Evolutionary conservation across 208 protist species (phyloP).

Genomic region (Wallacemonas rigidus): DNA sequence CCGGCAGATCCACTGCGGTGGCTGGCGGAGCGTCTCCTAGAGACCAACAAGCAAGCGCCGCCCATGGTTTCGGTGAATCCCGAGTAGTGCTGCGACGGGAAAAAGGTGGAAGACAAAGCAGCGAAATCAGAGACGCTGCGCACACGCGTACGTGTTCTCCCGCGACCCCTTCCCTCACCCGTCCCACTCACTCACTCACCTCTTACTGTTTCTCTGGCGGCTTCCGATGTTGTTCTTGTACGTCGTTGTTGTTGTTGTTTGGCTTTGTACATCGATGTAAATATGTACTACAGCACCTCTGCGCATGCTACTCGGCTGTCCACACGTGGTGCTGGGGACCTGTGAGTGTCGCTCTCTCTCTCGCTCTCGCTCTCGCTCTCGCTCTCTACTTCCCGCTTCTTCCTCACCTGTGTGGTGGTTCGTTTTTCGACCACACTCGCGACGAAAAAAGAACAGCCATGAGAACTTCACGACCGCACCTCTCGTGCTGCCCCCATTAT

Average conservation of each 20-base stretch:
- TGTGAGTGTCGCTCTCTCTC: background rate
- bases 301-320: no score
- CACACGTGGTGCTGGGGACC: no score
- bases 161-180: no score
- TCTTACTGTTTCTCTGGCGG: slow-evolving; percentile 7
- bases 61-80: slow-evolving; percentile 46
- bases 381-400: background rate
- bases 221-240: background rate
- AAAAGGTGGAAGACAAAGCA: background rate
- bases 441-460: no score
- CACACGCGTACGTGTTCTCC: no score
- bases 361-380: slow-evolving; percentile 3
- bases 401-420: background rate
- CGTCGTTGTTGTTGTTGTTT: slow-evolving; percentile 16
- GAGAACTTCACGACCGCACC: no score
- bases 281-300: no score
- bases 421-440: no score
- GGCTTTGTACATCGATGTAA: background rate
- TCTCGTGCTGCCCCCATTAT: no score
- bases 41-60: slow-evolving; percentile 75
- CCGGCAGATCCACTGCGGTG: slow-evolving; percentile 85
- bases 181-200: background rate
- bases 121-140: no score
- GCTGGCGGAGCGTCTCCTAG: slow-evolving; percentile 85
- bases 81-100: background rate